Evolutionary conservation across 148 eudicot genomes (phyloP).

Genomic region (Vaccinium vitisidaea): DNA sequence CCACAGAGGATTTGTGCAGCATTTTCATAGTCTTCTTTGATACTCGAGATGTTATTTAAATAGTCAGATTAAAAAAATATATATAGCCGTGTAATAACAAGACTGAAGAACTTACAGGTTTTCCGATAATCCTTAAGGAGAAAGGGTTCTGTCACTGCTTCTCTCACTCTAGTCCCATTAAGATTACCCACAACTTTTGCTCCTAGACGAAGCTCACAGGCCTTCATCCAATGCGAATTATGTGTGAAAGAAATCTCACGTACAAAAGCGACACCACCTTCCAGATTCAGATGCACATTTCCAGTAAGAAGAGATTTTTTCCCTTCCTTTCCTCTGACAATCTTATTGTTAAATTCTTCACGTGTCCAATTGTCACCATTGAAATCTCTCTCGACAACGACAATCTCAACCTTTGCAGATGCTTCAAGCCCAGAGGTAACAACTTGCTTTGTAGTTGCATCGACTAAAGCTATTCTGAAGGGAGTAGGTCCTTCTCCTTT

Average conservation of each 20-base stretch:
- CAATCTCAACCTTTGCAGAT: slow-evolving; percentile 17
- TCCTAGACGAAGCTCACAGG: slow-evolving; percentile 5
- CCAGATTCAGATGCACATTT: background rate
- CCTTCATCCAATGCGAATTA: background rate
- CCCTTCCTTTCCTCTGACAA: background rate
- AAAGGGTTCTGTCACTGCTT: background rate
- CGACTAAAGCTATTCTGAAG: slow-evolving; percentile 6
- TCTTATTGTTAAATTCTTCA: slow-evolving; percentile 1
- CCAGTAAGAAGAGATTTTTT: slow-evolving; percentile 16
- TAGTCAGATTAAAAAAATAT: background rate
- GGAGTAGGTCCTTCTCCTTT: slow-evolving; percentile 8
- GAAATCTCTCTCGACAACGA: slow-evolving; percentile 13
- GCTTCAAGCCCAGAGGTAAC: slow-evolving; percentile 18
- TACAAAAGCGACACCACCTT: slow-evolving; percentile 3
- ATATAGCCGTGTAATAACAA: background rate
- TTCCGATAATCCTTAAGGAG: background rate
- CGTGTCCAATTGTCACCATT: background rate
- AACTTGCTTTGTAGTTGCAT: background rate
- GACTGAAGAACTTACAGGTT: slow-evolving; percentile 18
- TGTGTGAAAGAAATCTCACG: background rate
- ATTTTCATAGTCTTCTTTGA: background rate
- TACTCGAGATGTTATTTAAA: background rate
- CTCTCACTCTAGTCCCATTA: background rate
- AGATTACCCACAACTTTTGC: slow-evolving; percentile 8
- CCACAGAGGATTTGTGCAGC: background rate